Percentiles rank a stretch among this genome's conserved stretches.
These are phyloP conservation scores for Leccinum fibrillosum DNA, from an alignment of 768 basidiomycete genomes.

Conservation along the genomic window DNA sequence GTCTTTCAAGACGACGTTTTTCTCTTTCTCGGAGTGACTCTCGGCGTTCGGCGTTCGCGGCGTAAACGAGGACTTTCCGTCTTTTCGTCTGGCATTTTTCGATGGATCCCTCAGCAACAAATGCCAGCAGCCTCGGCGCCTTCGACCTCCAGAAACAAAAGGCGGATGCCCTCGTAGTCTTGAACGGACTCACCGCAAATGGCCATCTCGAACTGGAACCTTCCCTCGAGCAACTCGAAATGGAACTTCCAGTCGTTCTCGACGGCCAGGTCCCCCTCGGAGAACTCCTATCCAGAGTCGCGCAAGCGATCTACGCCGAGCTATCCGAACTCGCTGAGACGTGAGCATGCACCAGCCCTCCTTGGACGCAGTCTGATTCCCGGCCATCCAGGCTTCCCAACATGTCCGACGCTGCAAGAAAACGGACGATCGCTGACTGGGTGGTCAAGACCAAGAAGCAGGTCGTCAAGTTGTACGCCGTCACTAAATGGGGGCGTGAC, in stretches of 20 bases:
- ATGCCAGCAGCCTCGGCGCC: constrained; percentile 13
- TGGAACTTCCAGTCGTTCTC: constrained; percentile 67
- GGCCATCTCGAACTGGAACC: constrained; percentile 38
- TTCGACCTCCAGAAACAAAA: constrained; percentile 31
- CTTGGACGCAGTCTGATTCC: constrained; percentile 1
- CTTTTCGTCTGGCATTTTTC: background rate
- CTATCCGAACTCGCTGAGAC: constrained; percentile 83
- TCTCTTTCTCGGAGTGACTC: background rate
- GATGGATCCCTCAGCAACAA: constrained; percentile 15
- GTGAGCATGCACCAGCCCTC: constrained; percentile 41
- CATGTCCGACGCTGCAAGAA: constrained; percentile 78
- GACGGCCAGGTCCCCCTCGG: constrained; percentile 74
- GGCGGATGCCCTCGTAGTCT: constrained; percentile 26
- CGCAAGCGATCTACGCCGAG: constrained; percentile 80
- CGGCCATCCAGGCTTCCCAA: constrained; percentile 57
- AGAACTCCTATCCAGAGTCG: constrained; percentile 71
- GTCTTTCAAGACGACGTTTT: constrained; percentile 8
- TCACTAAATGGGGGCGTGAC: constrained; percentile 84
- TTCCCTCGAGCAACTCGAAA: constrained; percentile 57
- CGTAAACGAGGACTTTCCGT: background rate
- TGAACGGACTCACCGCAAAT: constrained; percentile 31
- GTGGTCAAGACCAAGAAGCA: constrained; percentile 90
- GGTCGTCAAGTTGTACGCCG: constrained; percentile 83
- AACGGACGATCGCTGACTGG: constrained; percentile 82
- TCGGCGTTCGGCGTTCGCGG: constrained; percentile 4